Evolutionary conservation across 257 asterid species (phyloP).

Genomic region (Solanum etuberosum): DNA sequence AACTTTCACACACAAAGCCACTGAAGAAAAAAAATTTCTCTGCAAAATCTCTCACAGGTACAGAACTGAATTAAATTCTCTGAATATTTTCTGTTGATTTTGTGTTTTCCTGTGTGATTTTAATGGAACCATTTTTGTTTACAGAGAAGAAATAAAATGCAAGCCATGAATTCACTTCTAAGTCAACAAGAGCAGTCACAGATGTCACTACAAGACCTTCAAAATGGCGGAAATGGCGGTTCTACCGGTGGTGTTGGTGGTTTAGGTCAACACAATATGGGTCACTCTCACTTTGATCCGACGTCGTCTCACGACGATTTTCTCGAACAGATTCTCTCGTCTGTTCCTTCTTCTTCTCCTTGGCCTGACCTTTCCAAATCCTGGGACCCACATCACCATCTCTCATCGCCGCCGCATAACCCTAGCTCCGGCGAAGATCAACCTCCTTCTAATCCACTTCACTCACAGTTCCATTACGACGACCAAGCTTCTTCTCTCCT

Average conservation of each 20-base stretch:
- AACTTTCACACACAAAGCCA: not conserved
- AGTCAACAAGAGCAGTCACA: slow-evolving; percentile 32
- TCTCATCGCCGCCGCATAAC: slow-evolving; percentile 6
- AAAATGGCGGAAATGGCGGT: not conserved
- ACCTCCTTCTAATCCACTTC: slow-evolving; percentile 7
- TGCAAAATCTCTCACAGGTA: not conserved
- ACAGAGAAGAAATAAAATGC: slow-evolving; percentile 23
- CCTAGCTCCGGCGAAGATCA: slow-evolving; percentile 15
- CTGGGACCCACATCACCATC: slow-evolving; percentile 9
- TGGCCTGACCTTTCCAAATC: slow-evolving; percentile 6
- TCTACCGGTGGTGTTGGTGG: not conserved
- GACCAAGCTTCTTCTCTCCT: slow-evolving; percentile 30
- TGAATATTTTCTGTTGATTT: not conserved
- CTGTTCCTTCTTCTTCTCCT: slow-evolving; percentile 39
- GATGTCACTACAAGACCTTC: slow-evolving; percentile 38
- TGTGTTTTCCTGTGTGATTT: not conserved
- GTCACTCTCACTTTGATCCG: slow-evolving; percentile 31
- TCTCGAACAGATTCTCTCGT: slow-evolving; percentile 69
- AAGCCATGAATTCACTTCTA: slow-evolving; percentile 40
- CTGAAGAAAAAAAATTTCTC: not conserved
- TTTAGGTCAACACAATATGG: slow-evolving; percentile 4
- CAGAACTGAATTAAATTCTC: not conserved
- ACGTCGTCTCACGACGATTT: slow-evolving; percentile 56
- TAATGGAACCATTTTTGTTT: not conserved
- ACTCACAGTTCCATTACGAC: slow-evolving; percentile 19